Conservation (phyloP, 2,329 filamentous ascomycete genomes). For the Botryosphaeria dothidea region DNA sequence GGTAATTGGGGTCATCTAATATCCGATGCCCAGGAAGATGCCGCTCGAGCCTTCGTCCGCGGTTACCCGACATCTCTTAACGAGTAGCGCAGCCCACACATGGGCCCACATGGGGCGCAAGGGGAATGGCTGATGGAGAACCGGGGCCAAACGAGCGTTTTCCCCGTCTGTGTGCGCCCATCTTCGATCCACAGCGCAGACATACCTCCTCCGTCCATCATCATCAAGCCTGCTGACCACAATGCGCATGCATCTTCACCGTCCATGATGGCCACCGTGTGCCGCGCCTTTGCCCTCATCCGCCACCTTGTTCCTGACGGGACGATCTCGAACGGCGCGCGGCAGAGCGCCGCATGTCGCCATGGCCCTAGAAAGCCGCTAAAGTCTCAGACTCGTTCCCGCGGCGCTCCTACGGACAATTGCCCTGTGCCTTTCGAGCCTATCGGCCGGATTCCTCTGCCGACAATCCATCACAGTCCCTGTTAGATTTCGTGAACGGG, state of each 20-base stretch:
- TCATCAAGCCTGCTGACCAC: background rate
- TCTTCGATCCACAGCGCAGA: background rate
- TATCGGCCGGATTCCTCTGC: background rate
- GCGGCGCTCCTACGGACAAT: constrained; percentile 7
- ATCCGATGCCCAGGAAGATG: background rate
- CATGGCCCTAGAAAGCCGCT: constrained; percentile 13
- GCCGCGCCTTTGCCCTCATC: background rate
- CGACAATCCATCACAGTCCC: background rate
- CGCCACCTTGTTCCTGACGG: background rate
- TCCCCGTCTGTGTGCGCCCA: constrained; percentile 6
- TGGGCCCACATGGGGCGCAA: background rate
- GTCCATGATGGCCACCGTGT: background rate
- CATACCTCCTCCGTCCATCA: background rate
- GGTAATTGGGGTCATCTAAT: background rate
- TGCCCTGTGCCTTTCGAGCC: background rate
- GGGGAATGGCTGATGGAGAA: background rate
- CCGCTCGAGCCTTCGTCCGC: background rate
- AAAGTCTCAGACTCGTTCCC: background rate
- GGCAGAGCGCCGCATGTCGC: background rate
- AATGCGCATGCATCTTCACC: too few species aligned
- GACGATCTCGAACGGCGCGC: background rate
- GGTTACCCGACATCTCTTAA: background rate
- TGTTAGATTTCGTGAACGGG: background rate
- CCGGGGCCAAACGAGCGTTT: background rate
- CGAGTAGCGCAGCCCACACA: background rate